phyloP scores from a whole-genome alignment of 73 alveolate species.

The Paramecium pentaurelia region DNA sequence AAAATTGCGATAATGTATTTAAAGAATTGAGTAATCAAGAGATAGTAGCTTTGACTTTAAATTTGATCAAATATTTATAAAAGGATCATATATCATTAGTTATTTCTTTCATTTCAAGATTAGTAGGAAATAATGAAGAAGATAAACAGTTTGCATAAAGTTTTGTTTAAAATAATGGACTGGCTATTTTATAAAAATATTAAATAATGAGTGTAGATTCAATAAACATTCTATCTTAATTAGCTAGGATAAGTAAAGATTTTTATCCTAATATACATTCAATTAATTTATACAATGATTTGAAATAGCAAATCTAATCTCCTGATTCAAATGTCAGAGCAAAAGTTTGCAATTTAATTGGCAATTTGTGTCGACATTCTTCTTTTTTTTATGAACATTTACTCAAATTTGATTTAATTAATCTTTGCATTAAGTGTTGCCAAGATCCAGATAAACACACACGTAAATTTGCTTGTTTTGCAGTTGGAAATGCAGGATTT shows the following conservation, averaged over 20 bases:
- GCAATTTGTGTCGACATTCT: conserved; percentile 97
- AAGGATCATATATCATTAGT: conserved; percentile 82
- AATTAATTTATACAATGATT: conserved; percentile 82
- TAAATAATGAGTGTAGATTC: conserved; percentile 86
- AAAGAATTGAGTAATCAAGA: conserved; percentile 78
- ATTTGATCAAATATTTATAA: conserved; percentile 68
- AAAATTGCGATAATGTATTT: conserved; percentile 71
- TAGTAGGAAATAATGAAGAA: conserved; percentile 79
- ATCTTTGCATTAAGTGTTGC: conserved; percentile 95
- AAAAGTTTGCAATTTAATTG: conserved; percentile 96
- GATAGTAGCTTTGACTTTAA: conserved; percentile 71
- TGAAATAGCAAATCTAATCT: conserved; percentile 81
- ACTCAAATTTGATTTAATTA: conserved; percentile 85
- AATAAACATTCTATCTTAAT: conserved; percentile 80
- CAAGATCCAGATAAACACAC: conserved; percentile 95
- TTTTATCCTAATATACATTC: conserved; percentile 90
- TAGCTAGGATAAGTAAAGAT: conserved; percentile 91
- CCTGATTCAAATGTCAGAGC: conserved; percentile 93
- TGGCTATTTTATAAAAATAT: conserved; percentile 69
- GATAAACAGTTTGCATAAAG: conserved; percentile 80
- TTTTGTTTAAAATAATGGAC: conserved; percentile 82
- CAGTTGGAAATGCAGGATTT: conserved; percentile 99
- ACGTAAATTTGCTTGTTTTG: conserved; percentile 98
- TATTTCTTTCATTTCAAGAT: conserved; percentile 72
- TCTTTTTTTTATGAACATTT: conserved; percentile 94